These are phyloP conservation scores for Pleurotus giganteus DNA, from an alignment of 768 basidiomycete species.

Conservation along the genomic window DNA sequence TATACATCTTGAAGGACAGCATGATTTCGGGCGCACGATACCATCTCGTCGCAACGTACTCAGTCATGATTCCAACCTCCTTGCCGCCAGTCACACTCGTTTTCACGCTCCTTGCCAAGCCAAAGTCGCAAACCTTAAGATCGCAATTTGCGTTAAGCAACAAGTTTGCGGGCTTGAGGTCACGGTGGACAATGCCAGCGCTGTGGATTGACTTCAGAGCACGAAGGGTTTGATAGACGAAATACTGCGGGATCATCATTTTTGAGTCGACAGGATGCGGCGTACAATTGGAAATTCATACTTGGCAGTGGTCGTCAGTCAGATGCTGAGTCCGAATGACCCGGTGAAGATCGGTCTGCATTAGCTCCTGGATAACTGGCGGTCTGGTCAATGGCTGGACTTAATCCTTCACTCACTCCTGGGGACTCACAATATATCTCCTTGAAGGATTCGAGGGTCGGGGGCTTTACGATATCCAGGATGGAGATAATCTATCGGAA, in stretches of 20 bases:
- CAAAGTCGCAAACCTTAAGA: constrained; percentile 88
- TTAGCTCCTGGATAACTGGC: constrained; percentile 79
- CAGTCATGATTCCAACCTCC: constrained; percentile 70
- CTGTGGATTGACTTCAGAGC: constrained; percentile 89
- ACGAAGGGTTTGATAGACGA: constrained; percentile 81
- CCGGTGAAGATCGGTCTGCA: constrained; percentile 90
- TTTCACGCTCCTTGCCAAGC: constrained; percentile 69
- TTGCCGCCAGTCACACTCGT: constrained; percentile 53
- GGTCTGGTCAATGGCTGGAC: constrained; percentile 1
- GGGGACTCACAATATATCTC: constrained; percentile 74
- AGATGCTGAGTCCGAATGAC: constrained; percentile 89
- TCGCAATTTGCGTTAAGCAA: constrained; percentile 89
- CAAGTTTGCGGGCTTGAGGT: constrained; percentile 85
- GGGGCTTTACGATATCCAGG: constrained; percentile 85
- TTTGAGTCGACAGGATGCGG: constrained; percentile 48
- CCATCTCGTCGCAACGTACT: constrained; percentile 91
- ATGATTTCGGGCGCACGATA: constrained; percentile 94
- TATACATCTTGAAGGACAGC: constrained; percentile 90
- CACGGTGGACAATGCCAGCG: constrained; percentile 77
- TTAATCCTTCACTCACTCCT: not conserved
- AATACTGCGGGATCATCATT: constrained; percentile 46
- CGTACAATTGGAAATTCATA: constrained; percentile 25
- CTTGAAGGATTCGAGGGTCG: constrained; percentile 71
- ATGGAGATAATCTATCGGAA: constrained; percentile 79
- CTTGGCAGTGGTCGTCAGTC: constrained; percentile 88